phyloP scores from a whole-genome alignment of 2,329 filamentous ascomycete species.

The Rutstroemia sp. region DNA sequence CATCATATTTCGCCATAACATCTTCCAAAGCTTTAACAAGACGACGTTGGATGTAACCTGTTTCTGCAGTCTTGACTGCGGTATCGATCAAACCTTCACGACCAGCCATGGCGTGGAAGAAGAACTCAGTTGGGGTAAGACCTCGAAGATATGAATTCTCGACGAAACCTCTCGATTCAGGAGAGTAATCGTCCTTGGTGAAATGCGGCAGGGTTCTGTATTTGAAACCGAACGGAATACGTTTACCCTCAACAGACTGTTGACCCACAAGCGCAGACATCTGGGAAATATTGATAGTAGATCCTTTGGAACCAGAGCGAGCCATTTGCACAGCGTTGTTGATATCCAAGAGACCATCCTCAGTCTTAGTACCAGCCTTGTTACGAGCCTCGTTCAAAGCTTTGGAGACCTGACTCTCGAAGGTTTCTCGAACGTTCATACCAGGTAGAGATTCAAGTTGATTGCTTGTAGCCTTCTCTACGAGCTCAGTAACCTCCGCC shows the following conservation, averaged over 20 bases:
- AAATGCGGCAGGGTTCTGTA: constrained; percentile 96
- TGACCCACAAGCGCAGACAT: constrained; percentile 98
- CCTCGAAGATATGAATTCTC: constrained; percentile 98
- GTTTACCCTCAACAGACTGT: constrained; percentile 96
- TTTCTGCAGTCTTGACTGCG: constrained; percentile 98
- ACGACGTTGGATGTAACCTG: constrained; percentile 97
- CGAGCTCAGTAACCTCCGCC: constrained; percentile 68
- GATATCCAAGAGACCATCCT: constrained; percentile 85
- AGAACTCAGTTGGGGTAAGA: constrained; percentile 92
- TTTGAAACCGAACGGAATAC: constrained; percentile 98
- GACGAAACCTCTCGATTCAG: constrained; percentile 93
- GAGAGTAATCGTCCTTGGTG: constrained; percentile 98
- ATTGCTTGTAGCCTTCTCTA: constrained; percentile 73
- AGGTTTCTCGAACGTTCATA: constrained; percentile 98
- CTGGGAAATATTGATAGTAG: constrained; percentile 98
- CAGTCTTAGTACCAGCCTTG: constrained; percentile 85
- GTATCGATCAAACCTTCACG: constrained; percentile 99
- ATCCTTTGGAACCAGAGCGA: constrained; percentile 93
- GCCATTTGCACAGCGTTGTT: constrained; percentile 98
- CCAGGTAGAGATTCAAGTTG: constrained; percentile 86
- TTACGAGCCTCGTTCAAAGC: constrained; percentile 94
- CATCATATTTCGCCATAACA: constrained; percentile 94
- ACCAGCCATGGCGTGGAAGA: constrained; percentile 99
- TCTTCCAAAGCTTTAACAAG: constrained; percentile 97
- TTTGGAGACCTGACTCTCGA: constrained; percentile 94